Evolutionary conservation across 2,329 filamentous ascomycete species (phyloP).

Genomic region (Phyllosticta paracitricarpa): DNA sequence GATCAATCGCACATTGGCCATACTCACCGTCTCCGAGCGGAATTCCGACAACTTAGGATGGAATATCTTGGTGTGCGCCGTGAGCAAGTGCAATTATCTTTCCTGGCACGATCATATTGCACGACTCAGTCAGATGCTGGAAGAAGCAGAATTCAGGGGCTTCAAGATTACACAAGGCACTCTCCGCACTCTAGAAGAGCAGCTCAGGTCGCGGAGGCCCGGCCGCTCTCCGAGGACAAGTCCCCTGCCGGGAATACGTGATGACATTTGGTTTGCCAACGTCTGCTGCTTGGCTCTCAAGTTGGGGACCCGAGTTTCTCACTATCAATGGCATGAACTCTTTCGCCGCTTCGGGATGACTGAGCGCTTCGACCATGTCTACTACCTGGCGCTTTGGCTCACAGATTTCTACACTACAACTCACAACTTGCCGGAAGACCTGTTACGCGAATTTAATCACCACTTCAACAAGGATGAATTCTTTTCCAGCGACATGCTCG

Average conservation of each 20-base stretch:
- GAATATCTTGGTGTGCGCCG: conserved; percentile 39
- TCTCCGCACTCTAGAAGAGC: not conserved
- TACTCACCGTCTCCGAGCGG: conserved; percentile 37
- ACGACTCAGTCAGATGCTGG: not conserved
- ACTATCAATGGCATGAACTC: conserved; percentile 46
- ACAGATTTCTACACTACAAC: conserved; percentile 24
- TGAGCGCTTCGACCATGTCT: conserved; percentile 41
- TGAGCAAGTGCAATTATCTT: conserved; percentile 25
- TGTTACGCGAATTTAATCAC: not conserved
- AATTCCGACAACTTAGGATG: conserved; percentile 30
- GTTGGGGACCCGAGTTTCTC: conserved; percentile 32
- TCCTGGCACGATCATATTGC: conserved; percentile 12
- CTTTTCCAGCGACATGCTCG: not conserved
- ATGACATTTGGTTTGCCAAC: conserved; percentile 34
- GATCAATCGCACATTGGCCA: conserved; percentile 46
- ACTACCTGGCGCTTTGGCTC: conserved; percentile 44
- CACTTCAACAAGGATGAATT: not conserved
- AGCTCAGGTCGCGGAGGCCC: not conserved
- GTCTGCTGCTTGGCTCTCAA: conserved; percentile 39
- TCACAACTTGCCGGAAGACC: not conserved
- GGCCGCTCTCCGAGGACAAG: not conserved
- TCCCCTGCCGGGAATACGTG: not conserved
- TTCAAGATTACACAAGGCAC: not conserved
- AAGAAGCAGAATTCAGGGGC: not conserved
- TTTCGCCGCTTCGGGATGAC: conserved; percentile 51